A percentile compares a stretch with the other conserved stretches of the same genome.
phyloP scores from a whole-genome alignment of 768 basidiomycete species.

The Baorangia bicolor region DNA sequence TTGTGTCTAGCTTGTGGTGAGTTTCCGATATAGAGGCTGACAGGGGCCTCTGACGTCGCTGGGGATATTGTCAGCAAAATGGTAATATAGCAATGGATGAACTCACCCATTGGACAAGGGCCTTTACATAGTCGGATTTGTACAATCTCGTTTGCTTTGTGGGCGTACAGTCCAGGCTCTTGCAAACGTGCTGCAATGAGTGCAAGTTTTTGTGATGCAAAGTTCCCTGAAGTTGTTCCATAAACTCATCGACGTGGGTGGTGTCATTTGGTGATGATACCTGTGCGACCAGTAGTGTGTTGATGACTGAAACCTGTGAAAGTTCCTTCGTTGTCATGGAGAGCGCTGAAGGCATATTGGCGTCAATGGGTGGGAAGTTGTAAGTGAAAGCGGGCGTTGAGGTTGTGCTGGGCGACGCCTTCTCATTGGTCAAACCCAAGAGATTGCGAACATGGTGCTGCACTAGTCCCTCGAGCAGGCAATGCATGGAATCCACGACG shows the following conservation, averaged over 20 bases:
- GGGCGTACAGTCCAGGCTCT: neutral
- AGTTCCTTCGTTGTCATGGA: slow-evolving; percentile 1
- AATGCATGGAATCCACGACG: slow-evolving; percentile 30
- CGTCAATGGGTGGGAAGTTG: neutral
- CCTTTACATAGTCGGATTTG: slow-evolving; percentile 5
- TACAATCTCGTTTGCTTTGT: neutral
- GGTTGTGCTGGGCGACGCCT: neutral
- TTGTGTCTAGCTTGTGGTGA: neutral
- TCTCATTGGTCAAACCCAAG: slow-evolving; percentile 3
- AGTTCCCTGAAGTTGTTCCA: neutral
- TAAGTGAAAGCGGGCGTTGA: neutral
- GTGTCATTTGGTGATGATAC: neutral
- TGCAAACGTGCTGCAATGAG: neutral
- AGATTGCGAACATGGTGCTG: neutral
- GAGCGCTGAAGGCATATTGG: neutral
- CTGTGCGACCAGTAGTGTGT: neutral
- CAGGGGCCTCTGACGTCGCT: neutral
- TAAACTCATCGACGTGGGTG: neutral
- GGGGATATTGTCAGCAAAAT: neutral
- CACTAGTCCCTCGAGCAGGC: slow-evolving; percentile 16
- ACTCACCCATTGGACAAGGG: slow-evolving; percentile 9
- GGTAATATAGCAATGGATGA: neutral
- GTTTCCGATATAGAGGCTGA: neutral
- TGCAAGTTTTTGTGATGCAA: slow-evolving; percentile 5
- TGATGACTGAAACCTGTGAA: slow-evolving; percentile 4